Evolutionary conservation across 2,329 filamentous ascomycete genomes (phyloP).

Genomic region (Claviceps fusiformis): DNA sequence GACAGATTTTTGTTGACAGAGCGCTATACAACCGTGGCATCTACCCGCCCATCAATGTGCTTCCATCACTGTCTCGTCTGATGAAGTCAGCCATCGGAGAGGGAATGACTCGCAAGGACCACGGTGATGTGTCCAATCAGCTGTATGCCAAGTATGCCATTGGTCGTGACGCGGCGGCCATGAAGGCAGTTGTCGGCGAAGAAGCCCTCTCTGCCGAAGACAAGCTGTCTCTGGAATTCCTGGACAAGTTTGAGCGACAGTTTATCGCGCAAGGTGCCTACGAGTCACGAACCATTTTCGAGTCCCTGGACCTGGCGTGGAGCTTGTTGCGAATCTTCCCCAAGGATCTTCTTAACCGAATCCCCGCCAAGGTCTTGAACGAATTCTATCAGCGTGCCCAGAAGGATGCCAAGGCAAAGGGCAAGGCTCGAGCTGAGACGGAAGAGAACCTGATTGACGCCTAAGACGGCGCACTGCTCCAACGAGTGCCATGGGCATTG

Average conservation of each 20-base stretch:
- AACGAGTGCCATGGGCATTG: neutral
- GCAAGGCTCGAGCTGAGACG: constrained; percentile 36
- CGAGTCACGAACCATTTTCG: constrained; percentile 80
- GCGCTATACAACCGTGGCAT: constrained; percentile 90
- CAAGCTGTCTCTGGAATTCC: constrained; percentile 93
- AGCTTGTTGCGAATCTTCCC: constrained; percentile 92
- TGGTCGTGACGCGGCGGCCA: constrained; percentile 91
- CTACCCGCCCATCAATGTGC: constrained; percentile 96
- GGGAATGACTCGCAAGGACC: constrained; percentile 90
- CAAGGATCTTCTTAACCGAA: constrained; percentile 94
- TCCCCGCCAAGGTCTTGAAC: constrained; percentile 68
- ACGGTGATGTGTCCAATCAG: constrained; percentile 98
- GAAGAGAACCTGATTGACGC: constrained; percentile 51
- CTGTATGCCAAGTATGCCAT: constrained; percentile 99
- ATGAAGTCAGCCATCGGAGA: constrained; percentile 99
- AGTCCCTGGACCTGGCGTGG: constrained; percentile 94
- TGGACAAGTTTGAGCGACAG: constrained; percentile 94
- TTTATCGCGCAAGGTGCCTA: constrained; percentile 91
- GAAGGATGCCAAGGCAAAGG: constrained; percentile 49
- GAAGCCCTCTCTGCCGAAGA: constrained; percentile 92
- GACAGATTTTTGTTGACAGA: constrained; percentile 95
- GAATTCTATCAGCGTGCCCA: constrained; percentile 66
- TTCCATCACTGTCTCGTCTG: constrained; percentile 93
- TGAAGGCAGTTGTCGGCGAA: constrained; percentile 99
- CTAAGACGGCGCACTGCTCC: constrained; percentile 15